Conservation (phyloP, 805 yeast species). For the Teunomyces stri region DNA sequence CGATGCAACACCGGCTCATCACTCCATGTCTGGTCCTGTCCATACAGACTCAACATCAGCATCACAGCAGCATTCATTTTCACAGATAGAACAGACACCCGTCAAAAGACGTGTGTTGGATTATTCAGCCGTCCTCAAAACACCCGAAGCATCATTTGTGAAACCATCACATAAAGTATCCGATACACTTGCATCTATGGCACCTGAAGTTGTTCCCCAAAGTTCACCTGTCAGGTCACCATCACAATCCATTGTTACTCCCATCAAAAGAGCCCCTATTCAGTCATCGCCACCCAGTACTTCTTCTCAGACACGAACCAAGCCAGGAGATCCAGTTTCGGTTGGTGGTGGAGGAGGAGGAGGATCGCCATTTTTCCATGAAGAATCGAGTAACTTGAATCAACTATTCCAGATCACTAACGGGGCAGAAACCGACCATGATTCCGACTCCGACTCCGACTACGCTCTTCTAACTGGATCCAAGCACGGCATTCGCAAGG, state of each 20-base stretch:
- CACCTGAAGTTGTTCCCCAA: not conserved
- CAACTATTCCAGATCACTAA: not conserved
- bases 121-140: conserved; percentile 4
- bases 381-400: not conserved
- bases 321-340: conserved; percentile 38
- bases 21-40: not conserved
- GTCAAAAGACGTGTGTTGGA: conserved; percentile 10
- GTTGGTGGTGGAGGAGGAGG: conserved; percentile 10
- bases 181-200: not conserved
- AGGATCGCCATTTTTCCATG: conserved; percentile 35
- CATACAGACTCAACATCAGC: not conserved
- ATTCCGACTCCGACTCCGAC: conserved; percentile 1
- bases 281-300: not conserved
- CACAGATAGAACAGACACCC: conserved; percentile 33
- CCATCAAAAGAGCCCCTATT: not conserved
- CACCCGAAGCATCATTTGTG: conserved; percentile 11
- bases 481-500: not conserved
- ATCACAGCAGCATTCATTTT: conserved; percentile 3
- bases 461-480: not conserved
- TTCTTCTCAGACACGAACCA: not conserved
- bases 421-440: not conserved
- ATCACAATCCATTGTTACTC: conserved; percentile 3
- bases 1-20: conserved; percentile 8
- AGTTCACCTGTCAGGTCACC: conserved; percentile 2
- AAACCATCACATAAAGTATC: conserved; percentile 1